Base-by-base conservation (phyloP, 768 basidiomycete species). In the Termitomyces sp. region DNA sequence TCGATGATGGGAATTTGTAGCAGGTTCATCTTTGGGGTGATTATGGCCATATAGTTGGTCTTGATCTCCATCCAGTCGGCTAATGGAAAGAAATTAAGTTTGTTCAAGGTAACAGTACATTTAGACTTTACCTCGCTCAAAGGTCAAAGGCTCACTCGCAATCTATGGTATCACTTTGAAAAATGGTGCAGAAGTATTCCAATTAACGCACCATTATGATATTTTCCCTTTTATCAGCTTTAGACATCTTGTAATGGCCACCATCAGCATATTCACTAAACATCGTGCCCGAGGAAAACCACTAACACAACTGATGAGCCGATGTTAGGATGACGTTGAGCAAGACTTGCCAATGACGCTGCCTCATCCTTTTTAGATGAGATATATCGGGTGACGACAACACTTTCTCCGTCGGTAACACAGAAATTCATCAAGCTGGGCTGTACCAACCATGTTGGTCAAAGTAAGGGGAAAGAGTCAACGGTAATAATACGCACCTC, bases 41-140 rank as follows among this genome's bases (percentile, higher is more conserved):
- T 89, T 47, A 97, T 85, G 22, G 93, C 87, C 87, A 98, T 89
- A 60, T 91, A 86, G 69, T 99, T 98, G 12, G 93, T 96, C 67
- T 88, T 89, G 64, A 99, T 95, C 70, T 98, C 97, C 88, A 98
- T 95, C 97, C 97, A 99, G 68, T 99, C 97, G 49, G 93, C 92
- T 85, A 60, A 41, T 37, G 22, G 19, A 32, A 60, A 59, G 28
- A 38, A 28, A 50, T 50, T 19, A 50, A 26, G 11, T 17, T 50
- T 8, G 37, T n/a, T 4, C 2, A 24, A n/a, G 21, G 4, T n/a
- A 26, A 2, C 5, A 14, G 26, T 26, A 6, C 6, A 40, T 10
- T 17, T 49, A 38, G 45, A 51, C 52, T 37, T 49, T 40, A 89
- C 90, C 90, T 79, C 94, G 80, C 73, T 99, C 96, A 63, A 98